These are phyloP conservation scores for Helicosporidium sp. DNA, from an alignment of 139 green algal species.

Conservation along the genomic window DNA sequence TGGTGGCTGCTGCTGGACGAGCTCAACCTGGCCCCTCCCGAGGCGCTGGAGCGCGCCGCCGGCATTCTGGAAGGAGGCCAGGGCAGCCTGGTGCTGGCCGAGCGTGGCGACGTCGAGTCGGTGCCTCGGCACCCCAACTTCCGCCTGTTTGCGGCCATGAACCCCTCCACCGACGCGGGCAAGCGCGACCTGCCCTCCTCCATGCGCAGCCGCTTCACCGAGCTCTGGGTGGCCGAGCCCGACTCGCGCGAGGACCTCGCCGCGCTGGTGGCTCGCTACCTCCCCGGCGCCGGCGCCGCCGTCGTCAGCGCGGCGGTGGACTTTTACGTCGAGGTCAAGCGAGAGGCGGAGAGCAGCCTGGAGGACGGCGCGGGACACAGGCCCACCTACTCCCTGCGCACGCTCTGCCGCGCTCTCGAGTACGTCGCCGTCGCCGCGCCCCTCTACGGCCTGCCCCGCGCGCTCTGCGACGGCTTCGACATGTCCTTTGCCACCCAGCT, in stretches of 20 bases:
- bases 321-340: conserved; percentile 73
- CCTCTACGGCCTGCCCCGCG: conserved; percentile 67
- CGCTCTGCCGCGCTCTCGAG: conserved; percentile 73
- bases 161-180: conserved; percentile 84
- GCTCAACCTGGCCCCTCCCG: conserved; percentile 70
- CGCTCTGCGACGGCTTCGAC: conserved; percentile 73
- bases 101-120: conserved; percentile 50
- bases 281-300: conserved; percentile 21
- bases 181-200: conserved; percentile 77
- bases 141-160: conserved; percentile 90
- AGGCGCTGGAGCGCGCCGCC: conserved; percentile 61
- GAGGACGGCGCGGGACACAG: conserved; percentile 66
- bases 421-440: conserved; percentile 48
- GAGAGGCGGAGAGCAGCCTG: conserved; percentile 44
- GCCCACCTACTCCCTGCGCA: conserved; percentile 81
- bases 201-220: conserved; percentile 79
- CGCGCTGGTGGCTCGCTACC: conserved; percentile 54
- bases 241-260: conserved; percentile 51
- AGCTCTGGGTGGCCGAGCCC: conserved; percentile 80
- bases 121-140: conserved; percentile 72
- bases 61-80: conserved; percentile 61
- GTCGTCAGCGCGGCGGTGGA: conserved; percentile 42
- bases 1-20: conserved; percentile 96
- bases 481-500: conserved; percentile 91
- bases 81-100: conserved; percentile 46